Base-by-base conservation (phyloP, 2,329 filamentous ascomycete genomes). In the Hypoxylon sp. region DNA sequence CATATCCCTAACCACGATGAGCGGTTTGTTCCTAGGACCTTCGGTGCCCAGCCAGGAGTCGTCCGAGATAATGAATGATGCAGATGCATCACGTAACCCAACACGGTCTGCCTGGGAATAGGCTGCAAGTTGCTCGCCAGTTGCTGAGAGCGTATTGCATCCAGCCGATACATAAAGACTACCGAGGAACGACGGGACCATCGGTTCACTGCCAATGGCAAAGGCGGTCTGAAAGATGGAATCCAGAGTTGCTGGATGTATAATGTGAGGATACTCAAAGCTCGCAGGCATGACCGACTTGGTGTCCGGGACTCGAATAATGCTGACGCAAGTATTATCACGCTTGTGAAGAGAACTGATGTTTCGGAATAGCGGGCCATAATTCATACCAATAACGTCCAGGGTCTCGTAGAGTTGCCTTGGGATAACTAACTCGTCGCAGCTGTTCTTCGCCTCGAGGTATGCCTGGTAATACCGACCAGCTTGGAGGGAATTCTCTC, bases 201-300 rank as follows among this genome's bases (percentile, higher is more conserved):
- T 87, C 2, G 83, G 78, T 8, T 76, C 74, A 2, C 78, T 75
- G 3, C 81, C 77, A 2, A 85, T 75, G 5, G 80, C 78, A 53
- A 88, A 82, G 0, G 84, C 77, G 0, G 81, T 80, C 58, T 89
- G 87, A 23, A 89, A 82, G 74, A 88, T 82, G 2, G 83, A 76
- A 68, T 89, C 87, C 11, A 89, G 77, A 0, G 86, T 87, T 3
- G 84, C 81, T 0, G 87, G 87, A 66, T 89, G 87, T n/a, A 89
- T 81, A 3, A 87, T 61, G 67, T 87, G 84, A 2, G 81, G 78
- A 63, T 82, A 87, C 70, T 88, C 85, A 55, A 83, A 87, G 12
- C 80, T 75, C 39, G 78, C 78, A 0, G 85, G 86, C 86, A 88
- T 88, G 46, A 77, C 80, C 2, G 81, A 76, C 67, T 76, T 82